Percentiles rank a stretch among this genome's conserved stretches.
Evolutionary conservation across 169 alveolate species (phyloP).

Genomic region (Cryptosporidium ubiquitum): DNA sequence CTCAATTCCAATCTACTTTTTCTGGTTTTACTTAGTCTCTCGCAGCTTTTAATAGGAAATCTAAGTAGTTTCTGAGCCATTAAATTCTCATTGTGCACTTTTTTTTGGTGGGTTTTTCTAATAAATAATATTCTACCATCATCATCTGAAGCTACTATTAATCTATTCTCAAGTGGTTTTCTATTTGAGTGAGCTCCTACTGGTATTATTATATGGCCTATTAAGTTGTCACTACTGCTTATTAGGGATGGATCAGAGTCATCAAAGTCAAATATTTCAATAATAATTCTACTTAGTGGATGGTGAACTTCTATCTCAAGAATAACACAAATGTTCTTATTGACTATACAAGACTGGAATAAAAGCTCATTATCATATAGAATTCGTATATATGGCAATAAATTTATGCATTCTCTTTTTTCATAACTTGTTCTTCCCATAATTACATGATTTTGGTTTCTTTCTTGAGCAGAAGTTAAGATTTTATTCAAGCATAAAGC

Average conservation of each 20-base stretch:
- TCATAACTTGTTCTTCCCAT: neutral
- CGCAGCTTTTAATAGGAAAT: conserved; percentile 43
- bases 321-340: conserved; percentile 39
- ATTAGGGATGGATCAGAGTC: conserved; percentile 48
- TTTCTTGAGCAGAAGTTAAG: neutral
- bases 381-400: conserved; percentile 51
- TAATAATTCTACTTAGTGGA: conserved; percentile 34
- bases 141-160: conserved; percentile 40
- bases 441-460: neutral
- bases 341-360: conserved; percentile 44
- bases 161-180: conserved; percentile 38
- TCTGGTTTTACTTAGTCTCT: neutral
- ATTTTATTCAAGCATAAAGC: conserved; percentile 51
- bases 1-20: neutral
- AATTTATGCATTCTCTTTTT: neutral
- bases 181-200: conserved; percentile 56
- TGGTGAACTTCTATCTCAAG: conserved; percentile 65
- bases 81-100: conserved; percentile 29
- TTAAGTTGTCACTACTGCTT: conserved; percentile 3
- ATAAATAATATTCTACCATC: conserved; percentile 46
- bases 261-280: conserved; percentile 50
- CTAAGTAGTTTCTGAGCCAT: conserved; percentile 57
- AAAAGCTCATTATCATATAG: conserved; percentile 41
- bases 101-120: conserved; percentile 64
- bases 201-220: conserved; percentile 43